Conservation (phyloP, 2,329 filamentous ascomycete genomes). For the Colletotrichum lupini region DNA sequence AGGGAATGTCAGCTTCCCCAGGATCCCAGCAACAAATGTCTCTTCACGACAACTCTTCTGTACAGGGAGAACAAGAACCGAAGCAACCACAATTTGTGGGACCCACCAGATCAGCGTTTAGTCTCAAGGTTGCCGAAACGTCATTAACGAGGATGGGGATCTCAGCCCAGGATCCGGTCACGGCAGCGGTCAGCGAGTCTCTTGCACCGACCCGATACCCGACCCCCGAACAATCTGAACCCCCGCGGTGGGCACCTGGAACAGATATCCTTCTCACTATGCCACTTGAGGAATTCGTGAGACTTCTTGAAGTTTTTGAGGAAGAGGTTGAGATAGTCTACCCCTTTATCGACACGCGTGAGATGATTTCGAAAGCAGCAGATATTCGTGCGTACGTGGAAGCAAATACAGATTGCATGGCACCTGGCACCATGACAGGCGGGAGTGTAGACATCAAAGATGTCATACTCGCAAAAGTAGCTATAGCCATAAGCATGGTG, state of each 20-base stretch:
- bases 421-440: not conserved
- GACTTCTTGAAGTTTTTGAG: conserved; percentile 49
- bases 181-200: conserved; percentile 38
- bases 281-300: conserved; percentile 39
- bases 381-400: conserved; percentile 43
- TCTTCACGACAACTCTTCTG: not conserved
- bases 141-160: conserved; percentile 51
- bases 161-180: conserved; percentile 1
- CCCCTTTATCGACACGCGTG: conserved; percentile 45
- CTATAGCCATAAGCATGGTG: conserved; percentile 46
- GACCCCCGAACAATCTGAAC: conserved; percentile 15
- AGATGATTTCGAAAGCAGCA: conserved; percentile 40
- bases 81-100: conserved; percentile 50
- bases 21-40: conserved; percentile 16
- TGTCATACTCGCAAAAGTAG: conserved; percentile 45
- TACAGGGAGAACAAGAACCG: conserved; percentile 36
- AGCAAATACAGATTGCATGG: not conserved
- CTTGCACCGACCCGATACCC: conserved; percentile 38
- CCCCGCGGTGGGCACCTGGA: conserved; percentile 1
- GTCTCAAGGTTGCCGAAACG: conserved; percentile 47
- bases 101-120: conserved; percentile 48
- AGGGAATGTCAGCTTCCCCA: not conserved
- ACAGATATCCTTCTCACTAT: conserved; percentile 23
- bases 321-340: conserved; percentile 53
- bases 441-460: conserved; percentile 39